Base-by-base conservation (phyloP, 805 yeast species). In the Kazachstania africana region DNA sequence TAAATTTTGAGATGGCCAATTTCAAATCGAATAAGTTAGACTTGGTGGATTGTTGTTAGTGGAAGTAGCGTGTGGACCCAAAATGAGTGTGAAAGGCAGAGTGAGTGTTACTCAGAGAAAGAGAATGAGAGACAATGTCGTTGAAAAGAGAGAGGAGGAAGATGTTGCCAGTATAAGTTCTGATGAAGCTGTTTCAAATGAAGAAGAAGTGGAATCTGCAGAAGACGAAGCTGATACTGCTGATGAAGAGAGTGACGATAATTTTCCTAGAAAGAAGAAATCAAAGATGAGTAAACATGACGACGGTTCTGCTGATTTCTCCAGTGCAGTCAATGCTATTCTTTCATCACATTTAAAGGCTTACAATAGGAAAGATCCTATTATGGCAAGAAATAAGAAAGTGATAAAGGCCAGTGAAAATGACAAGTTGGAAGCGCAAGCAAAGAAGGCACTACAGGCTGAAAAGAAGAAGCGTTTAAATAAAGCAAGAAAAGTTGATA, bases 301-400 rank as follows among this genome's bases (percentile, higher is more conserved):
- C 37, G 84, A 78, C 54, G 88, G 85, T n/a, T 68, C 83, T 1
- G 76, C 65, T 27, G 66, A 74, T 2, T 88, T 91, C 49, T 82
- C 94, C 13, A 66, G 59, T 33, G 97, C 97, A 0, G 73, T 91
- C 48, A 73, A 63, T 42, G 91, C 94, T 12, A 79, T 88, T 45
- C 60, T 88, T 31, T 80, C 79, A 4, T 83, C 97, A 2, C 77
- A 74, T 46, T 64, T 88, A 42, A 91, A 91, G 53, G 93, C 95
- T 0, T 80, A 88, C 46, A 84, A 80, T 48, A 68, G 96, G 49
- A 70, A 70, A 27, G 94, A 87, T 53, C 98, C 98, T 3, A 82
- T 88, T 34, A 66, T 88, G 59, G 87, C 88, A 6, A 75, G 97
- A 58, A 80, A 81, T 48, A 80, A 78, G 42, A 65, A 68, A 26